Base-by-base conservation (phyloP, 345 rosid species). In the Hibiscus trionum region DNA sequence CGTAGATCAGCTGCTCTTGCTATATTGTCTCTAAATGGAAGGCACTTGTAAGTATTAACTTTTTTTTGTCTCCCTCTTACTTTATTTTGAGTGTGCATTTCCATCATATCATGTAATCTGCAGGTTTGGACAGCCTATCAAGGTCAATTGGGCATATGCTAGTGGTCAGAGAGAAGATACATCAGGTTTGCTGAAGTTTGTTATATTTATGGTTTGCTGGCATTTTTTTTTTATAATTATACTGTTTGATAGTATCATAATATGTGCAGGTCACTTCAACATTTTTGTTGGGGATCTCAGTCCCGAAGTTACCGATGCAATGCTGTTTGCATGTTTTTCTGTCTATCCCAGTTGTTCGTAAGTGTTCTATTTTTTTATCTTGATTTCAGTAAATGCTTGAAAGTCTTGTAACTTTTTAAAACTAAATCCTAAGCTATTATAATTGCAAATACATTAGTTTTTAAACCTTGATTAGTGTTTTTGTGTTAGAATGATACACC, bases 111-210 rank as follows among this genome's bases (percentile, higher is more conserved):
- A 46, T 74, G 35, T 44, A 5, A 24, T 71, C 81, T 75, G 66
- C 90, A 95, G 99, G 66, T 92, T 95, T 80, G 99, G 99, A 70
- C 99, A 92, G 83, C 99, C 99, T 73, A 95, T 95, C 80, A 95
- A 95, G 83, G 99, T 95, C 74, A 95, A 95, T 73, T 95, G 99
- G 99, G 99, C 99, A 56, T 95, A 95, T 83, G 92, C 96, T 59
- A 95, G 93, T 84, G 96, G 93, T 76, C 99, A 95, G 84, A 88
- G 97, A 73, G 99, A 95, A 82, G 99, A 95, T 76, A 92, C 99
- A 66, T 95, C 98, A 74, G 86, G 99, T 95, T 77, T 62, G 85
- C 66, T 81, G 64, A 66, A 60, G 60, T 50, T 26, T 33, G 17
- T 53, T 62, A 19, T 29, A 58, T 17, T 57, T 44, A n/a, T 68